phyloP scores from a whole-genome alignment of 345 rosid species.

The Eucalyptus tenuipes region DNA sequence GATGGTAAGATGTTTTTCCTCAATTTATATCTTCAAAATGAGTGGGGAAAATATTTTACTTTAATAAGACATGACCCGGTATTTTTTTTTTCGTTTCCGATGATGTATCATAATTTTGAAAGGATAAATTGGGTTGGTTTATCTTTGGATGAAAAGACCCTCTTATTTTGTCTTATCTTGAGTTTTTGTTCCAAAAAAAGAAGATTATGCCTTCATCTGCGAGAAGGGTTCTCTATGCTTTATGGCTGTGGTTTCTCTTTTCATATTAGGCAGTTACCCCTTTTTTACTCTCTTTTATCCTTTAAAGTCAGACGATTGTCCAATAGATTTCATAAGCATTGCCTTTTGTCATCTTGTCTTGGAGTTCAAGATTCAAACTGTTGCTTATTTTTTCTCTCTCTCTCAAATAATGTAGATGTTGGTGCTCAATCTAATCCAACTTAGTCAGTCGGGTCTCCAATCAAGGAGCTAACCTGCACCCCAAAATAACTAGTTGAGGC shows the following conservation, averaged over 20 bases:
- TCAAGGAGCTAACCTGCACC: neutral
- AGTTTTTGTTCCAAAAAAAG: neutral
- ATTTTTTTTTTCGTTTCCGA: rapidly evolving
- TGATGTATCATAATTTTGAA: neutral
- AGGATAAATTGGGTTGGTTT: neutral
- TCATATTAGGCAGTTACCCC: neutral
- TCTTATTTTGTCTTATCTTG: neutral
- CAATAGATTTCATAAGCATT: neutral
- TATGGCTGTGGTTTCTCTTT: neutral
- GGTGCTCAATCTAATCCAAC: neutral
- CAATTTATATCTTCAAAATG: neutral
- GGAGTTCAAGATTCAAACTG: neutral
- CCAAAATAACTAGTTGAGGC: neutral
- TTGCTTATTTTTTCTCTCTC: neutral
- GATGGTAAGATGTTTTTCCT: neutral
- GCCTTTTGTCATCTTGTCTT: neutral
- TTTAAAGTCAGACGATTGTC: neutral
- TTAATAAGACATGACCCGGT: neutral
- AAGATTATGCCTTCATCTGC: neutral
- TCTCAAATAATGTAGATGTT: neutral
- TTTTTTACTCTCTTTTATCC: neutral
- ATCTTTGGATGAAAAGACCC: neutral
- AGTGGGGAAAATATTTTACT: neutral
- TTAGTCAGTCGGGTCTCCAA: neutral
- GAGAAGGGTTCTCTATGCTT: neutral